Conservation (phyloP, 192 early-diverging fungal species). For the Fimicolochytrium jonesii region DNA sequence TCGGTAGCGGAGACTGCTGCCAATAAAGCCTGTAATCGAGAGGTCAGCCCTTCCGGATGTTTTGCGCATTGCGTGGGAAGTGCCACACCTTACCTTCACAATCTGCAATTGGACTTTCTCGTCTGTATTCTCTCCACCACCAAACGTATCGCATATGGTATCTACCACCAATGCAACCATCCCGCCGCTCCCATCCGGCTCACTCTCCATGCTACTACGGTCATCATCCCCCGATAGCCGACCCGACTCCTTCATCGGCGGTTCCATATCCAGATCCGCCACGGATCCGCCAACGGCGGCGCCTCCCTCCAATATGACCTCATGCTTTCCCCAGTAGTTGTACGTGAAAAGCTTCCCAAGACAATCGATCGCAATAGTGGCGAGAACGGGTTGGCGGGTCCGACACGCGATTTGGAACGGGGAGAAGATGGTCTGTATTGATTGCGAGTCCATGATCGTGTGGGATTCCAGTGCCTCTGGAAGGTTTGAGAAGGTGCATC, state of each 20-base stretch:
- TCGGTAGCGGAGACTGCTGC: slow-evolving; percentile 71
- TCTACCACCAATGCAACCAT: slow-evolving; percentile 68
- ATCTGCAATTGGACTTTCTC: slow-evolving; percentile 89
- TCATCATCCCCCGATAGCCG: slow-evolving; percentile 26
- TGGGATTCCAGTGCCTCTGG: slow-evolving; percentile 19
- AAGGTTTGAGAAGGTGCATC: not conserved
- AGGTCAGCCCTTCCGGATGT: no score
- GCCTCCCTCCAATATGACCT: slow-evolving; percentile 11
- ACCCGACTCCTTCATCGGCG: slow-evolving; percentile 19
- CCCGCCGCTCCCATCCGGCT: slow-evolving; percentile 21
- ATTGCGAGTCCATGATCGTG: slow-evolving; percentile 13
- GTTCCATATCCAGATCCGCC: slow-evolving; percentile 21
- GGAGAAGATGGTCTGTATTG: slow-evolving; percentile 49
- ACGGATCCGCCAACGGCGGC: not conserved
- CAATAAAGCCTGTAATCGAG: slow-evolving; percentile 65
- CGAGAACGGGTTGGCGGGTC: slow-evolving; percentile 55
- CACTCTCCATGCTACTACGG: slow-evolving; percentile 31
- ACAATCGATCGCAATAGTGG: slow-evolving; percentile 51
- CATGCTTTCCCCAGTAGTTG: slow-evolving; percentile 50
- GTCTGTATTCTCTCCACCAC: slow-evolving; percentile 68
- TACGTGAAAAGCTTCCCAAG: slow-evolving; percentile 63
- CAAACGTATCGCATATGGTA: slow-evolving; percentile 71
- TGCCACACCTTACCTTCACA: slow-evolving; percentile 56
- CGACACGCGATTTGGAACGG: slow-evolving; percentile 72
- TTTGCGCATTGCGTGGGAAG: no score